Percentiles rank a stretch among this genome's conserved stretches.
Conservation (phyloP, 208 protist genomes). For the Trypanosoma cruzi region DNA sequence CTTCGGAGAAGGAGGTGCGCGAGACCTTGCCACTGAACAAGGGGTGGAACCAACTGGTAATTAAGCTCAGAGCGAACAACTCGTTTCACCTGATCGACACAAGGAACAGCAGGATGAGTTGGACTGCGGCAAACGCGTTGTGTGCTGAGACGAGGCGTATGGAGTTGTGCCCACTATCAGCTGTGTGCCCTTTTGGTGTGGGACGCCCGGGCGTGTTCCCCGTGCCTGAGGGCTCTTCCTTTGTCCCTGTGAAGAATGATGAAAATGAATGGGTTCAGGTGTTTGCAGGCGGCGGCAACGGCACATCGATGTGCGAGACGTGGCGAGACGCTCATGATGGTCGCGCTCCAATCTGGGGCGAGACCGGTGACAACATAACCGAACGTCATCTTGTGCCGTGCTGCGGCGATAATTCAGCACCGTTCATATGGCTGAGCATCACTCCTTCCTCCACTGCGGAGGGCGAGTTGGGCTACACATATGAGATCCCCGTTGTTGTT, state of each 20-base stretch:
- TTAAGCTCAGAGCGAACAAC: conserved; percentile 8
- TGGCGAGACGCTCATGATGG: conserved; percentile 9
- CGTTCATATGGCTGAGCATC: conserved; percentile 2
- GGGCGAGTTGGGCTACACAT: conserved; percentile 9
- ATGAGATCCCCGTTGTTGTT: background rate
- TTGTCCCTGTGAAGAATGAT: background rate
- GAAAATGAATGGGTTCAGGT: conserved; percentile 6
- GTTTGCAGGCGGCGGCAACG: background rate
- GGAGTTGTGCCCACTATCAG: conserved; percentile 9
- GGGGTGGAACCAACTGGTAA: conserved; percentile 13
- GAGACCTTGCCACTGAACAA: background rate
- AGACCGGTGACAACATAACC: background rate
- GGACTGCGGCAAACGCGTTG: background rate
- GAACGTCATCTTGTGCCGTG: conserved; percentile 11
- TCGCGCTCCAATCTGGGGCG: background rate
- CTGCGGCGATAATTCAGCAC: conserved; percentile 8
- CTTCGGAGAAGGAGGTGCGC: background rate
- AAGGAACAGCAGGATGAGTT: background rate
- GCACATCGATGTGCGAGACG: background rate
- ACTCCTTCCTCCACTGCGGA: background rate
- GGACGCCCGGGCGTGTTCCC: conserved; percentile 1
- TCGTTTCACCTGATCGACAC: conserved; percentile 1
- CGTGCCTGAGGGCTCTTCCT: conserved; percentile 11
- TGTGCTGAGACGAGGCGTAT: background rate
- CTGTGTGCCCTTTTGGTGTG: conserved; percentile 16